Conservation (phyloP, 768 basidiomycete genomes). For the Tylopilus cervinicoccineus region DNA sequence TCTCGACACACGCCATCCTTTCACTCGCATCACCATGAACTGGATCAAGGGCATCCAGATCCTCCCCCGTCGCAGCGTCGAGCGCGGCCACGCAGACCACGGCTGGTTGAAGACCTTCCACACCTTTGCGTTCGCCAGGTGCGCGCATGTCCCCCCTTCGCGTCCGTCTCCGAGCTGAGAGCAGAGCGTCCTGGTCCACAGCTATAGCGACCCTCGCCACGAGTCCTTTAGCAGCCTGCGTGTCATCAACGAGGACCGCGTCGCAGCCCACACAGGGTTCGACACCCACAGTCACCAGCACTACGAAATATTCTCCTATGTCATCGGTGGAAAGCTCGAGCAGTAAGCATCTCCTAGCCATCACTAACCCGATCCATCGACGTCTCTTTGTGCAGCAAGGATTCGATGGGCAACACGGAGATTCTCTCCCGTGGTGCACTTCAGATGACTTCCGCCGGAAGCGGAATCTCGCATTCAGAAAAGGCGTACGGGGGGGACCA, state of each 20-base stretch:
- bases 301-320: conserved; percentile 91
- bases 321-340: conserved; percentile 74
- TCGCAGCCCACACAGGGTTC: conserved; percentile 72
- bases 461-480: conserved; percentile 84
- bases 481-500: conserved; percentile 46
- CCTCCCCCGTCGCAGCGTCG: conserved; percentile 51
- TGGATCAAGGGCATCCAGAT: conserved; percentile 32
- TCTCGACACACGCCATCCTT: no score
- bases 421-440: conserved; percentile 84
- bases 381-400: conserved; percentile 49
- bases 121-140: conserved; percentile 75
- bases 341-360: conserved; percentile 56
- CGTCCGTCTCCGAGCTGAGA: conserved; percentile 10
- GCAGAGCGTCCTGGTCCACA: conserved; percentile 12
- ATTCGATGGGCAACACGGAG: conserved; percentile 90
- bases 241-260: conserved; percentile 93
- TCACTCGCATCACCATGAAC: conserved; percentile 17
- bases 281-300: conserved; percentile 80
- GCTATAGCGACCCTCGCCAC: conserved; percentile 59
- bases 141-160: conserved; percentile 24
- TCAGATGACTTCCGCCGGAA: conserved; percentile 90
- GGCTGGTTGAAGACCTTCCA: conserved; percentile 88
- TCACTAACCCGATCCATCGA: not conserved
- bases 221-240: conserved; percentile 70
- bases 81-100: conserved; percentile 72